These are phyloP conservation scores for Trichoderma virens DNA, from an alignment of 495 filamentous ascomycete genomes.

Conservation along the genomic window DNA sequence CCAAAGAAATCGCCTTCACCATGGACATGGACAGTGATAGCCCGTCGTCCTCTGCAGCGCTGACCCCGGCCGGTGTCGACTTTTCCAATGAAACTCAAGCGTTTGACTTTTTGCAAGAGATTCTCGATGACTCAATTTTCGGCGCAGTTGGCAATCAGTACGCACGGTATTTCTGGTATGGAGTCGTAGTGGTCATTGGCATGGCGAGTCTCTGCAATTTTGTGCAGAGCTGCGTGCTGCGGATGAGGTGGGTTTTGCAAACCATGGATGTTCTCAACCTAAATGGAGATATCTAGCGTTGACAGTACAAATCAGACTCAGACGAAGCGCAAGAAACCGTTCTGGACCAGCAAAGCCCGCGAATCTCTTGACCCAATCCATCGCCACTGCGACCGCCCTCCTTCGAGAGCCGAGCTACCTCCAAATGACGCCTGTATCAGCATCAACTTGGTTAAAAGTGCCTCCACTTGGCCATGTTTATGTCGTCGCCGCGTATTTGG, in stretches of 20 bases:
- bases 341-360: neutral
- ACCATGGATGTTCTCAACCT: neutral
- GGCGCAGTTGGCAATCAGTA: neutral
- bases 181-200: neutral
- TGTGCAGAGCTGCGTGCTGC: neutral
- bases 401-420: neutral
- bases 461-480: neutral
- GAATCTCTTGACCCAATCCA: neutral
- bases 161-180: neutral
- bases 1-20: neutral
- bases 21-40: conserved; percentile 1
- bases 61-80: neutral
- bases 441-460: neutral
- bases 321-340: neutral
- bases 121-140: neutral
- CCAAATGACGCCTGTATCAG: neutral
- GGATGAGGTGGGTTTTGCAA: neutral
- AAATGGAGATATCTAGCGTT: neutral
- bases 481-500: neutral
- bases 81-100: neutral
- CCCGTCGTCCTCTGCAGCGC: neutral
- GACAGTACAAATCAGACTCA: neutral
- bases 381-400: neutral
- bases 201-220: neutral
- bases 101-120: conserved; percentile 4